Evolutionary conservation across 176 grass and related monocot genomes (phyloP), one percentile per base, ranked within the genome.

Genomic region (Carex myosuroides): DNA sequence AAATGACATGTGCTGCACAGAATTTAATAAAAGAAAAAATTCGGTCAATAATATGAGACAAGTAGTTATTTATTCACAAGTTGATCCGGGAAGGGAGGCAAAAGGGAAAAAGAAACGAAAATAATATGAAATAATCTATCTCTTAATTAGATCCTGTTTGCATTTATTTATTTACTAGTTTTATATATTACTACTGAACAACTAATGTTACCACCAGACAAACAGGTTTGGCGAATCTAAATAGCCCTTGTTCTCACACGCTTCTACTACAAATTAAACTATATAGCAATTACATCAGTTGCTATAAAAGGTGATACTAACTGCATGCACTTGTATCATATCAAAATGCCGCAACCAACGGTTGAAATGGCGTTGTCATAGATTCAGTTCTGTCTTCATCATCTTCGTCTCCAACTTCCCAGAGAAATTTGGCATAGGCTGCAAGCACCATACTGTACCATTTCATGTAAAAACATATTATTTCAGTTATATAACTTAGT

Each of bases 351-450:
- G 86, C 55, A 60, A 94, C 84, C 64, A 90, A 58, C 65, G 84
- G 54, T 32, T 87, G 83, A 0, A 69, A 84, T 46, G 59, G 17
- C 62, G 11, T 13, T 21, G 13, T 7, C 16, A 24, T 39, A 41
- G 52, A 59, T 32, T 13, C 88, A 5, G 12, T 30, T 10, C 4
- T 62, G n/a, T 10, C 79, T 46, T 85, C 86, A 0, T 92, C 88
- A 0, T 87, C 89, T 0, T 92, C 88, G 0, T 92, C 89, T 14
- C 88, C 89, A 5, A 89, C 50, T 88, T 93, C 89, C 95, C 95
- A 94, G 46, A 98, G 81, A 88, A 98, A 98, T 64, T 85, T 89
- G 11, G 92, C 92, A 76, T 92, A 89, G 56, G 92, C 90, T 53
- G 85, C 92, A 46, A 94, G 67, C 66, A 98, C 92, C 32, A 91